Evolutionary conservation across 2,329 filamentous ascomycete genomes (phyloP).

Genomic region (Coleophoma cylindrospora): DNA sequence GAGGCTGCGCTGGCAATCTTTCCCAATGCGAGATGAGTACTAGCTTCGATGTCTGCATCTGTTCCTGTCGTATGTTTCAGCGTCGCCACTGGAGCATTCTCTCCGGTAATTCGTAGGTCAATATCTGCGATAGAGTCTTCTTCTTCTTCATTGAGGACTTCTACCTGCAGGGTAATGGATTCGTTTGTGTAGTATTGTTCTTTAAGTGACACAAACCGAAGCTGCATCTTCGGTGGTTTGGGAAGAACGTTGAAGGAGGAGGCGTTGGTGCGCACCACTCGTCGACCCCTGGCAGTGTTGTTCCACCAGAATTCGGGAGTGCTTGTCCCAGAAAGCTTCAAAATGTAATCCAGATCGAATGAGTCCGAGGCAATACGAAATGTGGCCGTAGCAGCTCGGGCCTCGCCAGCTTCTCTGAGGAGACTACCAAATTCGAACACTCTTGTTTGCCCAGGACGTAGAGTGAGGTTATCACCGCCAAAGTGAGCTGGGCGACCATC

Average conservation of each 20-base stretch:
- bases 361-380: slow-evolving; percentile 57
- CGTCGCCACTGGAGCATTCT: slow-evolving; percentile 41
- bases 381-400: slow-evolving; percentile 58
- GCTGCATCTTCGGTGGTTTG: slow-evolving; percentile 85
- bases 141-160: slow-evolving; percentile 78
- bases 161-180: slow-evolving; percentile 60
- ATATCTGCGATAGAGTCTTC: slow-evolving; percentile 69
- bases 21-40: slow-evolving; percentile 17
- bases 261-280: slow-evolving; percentile 42
- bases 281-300: slow-evolving; percentile 36
- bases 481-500: slow-evolving; percentile 34
- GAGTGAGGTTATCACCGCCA: slow-evolving; percentile 57
- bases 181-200: slow-evolving; percentile 86
- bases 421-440: slow-evolving; percentile 69
- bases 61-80: slow-evolving; percentile 22
- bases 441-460: slow-evolving; percentile 62
- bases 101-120: slow-evolving; percentile 62
- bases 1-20: slow-evolving; percentile 40
- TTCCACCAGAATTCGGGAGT: slow-evolving; percentile 46
- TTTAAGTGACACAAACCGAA: slow-evolving; percentile 56
- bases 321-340: slow-evolving; percentile 43
- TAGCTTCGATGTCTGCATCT: slow-evolving; percentile 4
- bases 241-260: slow-evolving; percentile 69
- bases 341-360: slow-evolving; percentile 64
- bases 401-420: slow-evolving; percentile 77